phyloP scores from a whole-genome alignment of 2,329 filamentous ascomycete genomes.

The Ceratocystis huliohia region DNA sequence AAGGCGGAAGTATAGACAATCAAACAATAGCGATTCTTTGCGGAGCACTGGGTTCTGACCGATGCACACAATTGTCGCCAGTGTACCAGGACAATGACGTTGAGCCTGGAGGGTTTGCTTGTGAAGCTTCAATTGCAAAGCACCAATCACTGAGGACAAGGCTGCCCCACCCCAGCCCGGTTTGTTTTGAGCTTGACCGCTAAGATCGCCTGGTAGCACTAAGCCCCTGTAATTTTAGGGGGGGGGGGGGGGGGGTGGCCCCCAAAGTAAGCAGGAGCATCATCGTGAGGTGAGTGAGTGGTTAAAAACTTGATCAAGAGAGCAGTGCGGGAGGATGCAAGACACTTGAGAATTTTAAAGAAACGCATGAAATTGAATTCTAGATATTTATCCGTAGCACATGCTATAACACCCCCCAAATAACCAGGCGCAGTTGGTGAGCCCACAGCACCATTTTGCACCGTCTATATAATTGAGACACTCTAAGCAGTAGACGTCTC shows the following conservation, averaged over 20 bases:
- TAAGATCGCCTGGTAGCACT: neutral
- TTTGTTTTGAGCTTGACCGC: neutral
- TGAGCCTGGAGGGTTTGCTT: conserved; percentile 3
- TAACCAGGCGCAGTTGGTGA: conserved; percentile 2
- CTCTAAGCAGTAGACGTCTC: conserved; percentile 20
- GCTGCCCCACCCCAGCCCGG: conserved; percentile 18
- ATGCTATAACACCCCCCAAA: neutral
- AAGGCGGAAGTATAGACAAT: neutral
- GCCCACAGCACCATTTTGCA: conserved; percentile 3
- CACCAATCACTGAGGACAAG: conserved; percentile 14
- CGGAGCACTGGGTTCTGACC: neutral
- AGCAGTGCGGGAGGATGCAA: neutral
- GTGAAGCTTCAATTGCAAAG: neutral
- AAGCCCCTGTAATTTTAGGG: neutral
- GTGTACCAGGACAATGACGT: neutral
- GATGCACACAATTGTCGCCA: neutral
- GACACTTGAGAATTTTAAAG: neutral
- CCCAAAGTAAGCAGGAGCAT: neutral
- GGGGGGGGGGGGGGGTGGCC: neutral
- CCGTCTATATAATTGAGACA: neutral
- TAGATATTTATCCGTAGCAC: neutral
- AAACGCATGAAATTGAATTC: neutral
- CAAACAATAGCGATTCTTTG: neutral
- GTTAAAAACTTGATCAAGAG: neutral
- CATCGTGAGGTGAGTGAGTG: neutral